Conservation (phyloP, 371 early-diverging fungal genomes). For the Blastocladiella emersonii region DNA sequence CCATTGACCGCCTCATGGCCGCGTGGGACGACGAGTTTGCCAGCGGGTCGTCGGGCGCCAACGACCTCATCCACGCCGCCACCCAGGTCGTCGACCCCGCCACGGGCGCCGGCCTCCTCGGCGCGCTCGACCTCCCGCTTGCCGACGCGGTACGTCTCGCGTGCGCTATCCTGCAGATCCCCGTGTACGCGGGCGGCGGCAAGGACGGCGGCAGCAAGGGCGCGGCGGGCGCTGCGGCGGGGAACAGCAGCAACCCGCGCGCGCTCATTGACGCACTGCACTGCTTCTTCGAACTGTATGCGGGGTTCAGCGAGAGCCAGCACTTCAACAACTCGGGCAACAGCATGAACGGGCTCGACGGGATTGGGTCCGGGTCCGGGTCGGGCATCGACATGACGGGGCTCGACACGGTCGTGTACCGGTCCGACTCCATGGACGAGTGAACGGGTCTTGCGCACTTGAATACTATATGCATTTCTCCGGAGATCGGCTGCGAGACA, state of each 20-base stretch:
- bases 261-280: conserved; percentile 27
- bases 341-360: not conserved
- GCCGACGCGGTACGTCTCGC: not conserved
- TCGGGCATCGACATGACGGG: not conserved
- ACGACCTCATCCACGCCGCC: not conserved
- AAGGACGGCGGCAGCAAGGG: not conserved
- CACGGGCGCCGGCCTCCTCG: conserved; percentile 21
- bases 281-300: conserved; percentile 27
- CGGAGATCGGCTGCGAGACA: no score
- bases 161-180: conserved; percentile 26
- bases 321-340: conserved; percentile 19
- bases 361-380: not conserved
- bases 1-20: conserved; percentile 17
- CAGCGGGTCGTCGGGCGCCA: conserved; percentile 7
- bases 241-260: conserved; percentile 8
- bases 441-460: no score
- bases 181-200: conserved; percentile 11
- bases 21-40: conserved; percentile 19
- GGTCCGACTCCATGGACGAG: no score
- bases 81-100: conserved; percentile 17
- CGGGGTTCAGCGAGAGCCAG: conserved; percentile 30
- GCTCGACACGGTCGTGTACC: no score
- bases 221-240: conserved; percentile 5
- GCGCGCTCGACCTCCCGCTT: conserved; percentile 17
- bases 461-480: no score